Base-by-base conservation (phyloP, 2,329 filamentous ascomycete species). In the Thermoascus crustaceus region DNA sequence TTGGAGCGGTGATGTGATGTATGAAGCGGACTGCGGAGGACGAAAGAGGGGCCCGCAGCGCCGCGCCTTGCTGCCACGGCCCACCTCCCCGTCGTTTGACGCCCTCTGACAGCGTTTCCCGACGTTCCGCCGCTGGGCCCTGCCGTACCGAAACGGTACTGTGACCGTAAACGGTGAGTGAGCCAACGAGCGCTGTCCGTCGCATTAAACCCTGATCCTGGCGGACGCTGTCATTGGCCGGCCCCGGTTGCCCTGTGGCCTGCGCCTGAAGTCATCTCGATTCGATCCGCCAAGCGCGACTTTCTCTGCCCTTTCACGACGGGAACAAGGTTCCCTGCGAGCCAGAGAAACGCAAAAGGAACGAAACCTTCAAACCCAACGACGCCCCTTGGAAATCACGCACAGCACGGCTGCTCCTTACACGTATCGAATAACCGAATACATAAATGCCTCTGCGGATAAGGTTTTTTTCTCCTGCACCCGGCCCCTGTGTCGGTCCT, bases 71-170 rank as follows among this genome's bases (percentile, higher is more conserved):
- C 49, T 58, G 49, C 53, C 55, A 53, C 41, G 51, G 47, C 49
- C 55, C 54, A 57, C 54, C 42, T 43, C 43, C 44, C 39, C 41
- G 31, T 46, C 50, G 46, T 48, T 53, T 59, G 55, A 60, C 57
- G 52, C 49, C 38, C 48, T 54, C 45, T 52, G 50, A 54, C 52
- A 45, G 43, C 46, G 51, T 50, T 27, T 25, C 26, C 38, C 24
- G 36, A 39, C 38, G 16, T 17, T 25, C 26, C 30, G 23, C 21
- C 21, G 30, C 36, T 32, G 29, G 16, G 33, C 29, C 40, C 25
- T 29, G 34, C 34, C 3, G 19, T 30, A 23, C 18, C 34, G 32
- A 41, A 45, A 53, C 51, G 3, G 48, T 54, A 47, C 40, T 19
- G 45, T 53, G 44, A 52, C 34, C 27, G 23, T 18, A 16, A 19